Conservation (phyloP, 345 rosid genomes). For the Anacardium occidentale region DNA sequence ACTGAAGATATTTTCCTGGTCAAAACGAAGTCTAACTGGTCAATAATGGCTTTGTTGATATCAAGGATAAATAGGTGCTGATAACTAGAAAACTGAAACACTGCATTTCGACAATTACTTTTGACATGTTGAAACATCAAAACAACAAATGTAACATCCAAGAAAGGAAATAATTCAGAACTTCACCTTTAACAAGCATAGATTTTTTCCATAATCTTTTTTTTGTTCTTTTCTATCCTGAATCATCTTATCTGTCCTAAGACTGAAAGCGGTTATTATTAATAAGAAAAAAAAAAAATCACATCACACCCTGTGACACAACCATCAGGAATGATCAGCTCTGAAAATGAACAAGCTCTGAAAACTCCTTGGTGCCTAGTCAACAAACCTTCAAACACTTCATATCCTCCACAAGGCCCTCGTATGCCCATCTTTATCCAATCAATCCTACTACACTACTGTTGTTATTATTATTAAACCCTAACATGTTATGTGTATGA, state of each 20-base stretch:
- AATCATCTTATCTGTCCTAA: too few relatives aligned
- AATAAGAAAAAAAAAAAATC: too few relatives aligned
- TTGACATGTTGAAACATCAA: background rate
- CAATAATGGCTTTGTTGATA: background rate
- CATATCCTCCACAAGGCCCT: background rate
- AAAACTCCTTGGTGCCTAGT: background rate
- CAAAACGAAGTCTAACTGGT: background rate
- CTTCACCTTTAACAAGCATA: too few relatives aligned
- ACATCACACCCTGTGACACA: background rate
- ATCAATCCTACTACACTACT: background rate
- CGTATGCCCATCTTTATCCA: background rate
- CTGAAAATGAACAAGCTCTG: too few relatives aligned
- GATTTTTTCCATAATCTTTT: too few relatives aligned
- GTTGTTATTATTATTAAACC: background rate
- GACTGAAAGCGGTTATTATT: too few relatives aligned
- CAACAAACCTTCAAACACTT: background rate
- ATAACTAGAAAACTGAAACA: background rate
- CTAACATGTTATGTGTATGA: too few relatives aligned
- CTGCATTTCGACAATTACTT: background rate
- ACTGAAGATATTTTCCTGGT: background rate
- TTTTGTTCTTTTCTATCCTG: too few relatives aligned
- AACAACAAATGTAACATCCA: background rate
- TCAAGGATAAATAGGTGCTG: background rate
- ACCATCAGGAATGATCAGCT: background rate
- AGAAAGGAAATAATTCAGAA: background rate